Conservation (phyloP, 2,329 filamentous ascomycete genomes). For the Monilinia polystroma region DNA sequence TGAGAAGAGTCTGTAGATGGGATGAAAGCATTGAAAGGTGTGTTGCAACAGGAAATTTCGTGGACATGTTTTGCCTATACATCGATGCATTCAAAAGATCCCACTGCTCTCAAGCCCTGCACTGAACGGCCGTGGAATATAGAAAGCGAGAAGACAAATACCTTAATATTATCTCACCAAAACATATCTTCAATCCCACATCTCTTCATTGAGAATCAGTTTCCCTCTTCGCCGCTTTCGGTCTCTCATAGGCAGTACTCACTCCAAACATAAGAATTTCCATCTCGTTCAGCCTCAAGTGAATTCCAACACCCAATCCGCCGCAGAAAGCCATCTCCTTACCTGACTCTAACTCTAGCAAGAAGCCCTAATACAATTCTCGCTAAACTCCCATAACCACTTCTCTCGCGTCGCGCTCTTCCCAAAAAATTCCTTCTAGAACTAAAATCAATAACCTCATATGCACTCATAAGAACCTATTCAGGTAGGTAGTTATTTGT, state of each 20-base stretch:
- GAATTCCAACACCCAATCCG: neutral
- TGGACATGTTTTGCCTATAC: neutral
- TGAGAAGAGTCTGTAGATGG: slow-evolving; percentile 35
- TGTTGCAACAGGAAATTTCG: neutral
- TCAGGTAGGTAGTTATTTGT: no score
- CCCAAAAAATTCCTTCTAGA: neutral
- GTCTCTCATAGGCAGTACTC: neutral
- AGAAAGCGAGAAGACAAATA: neutral
- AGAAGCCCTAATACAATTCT: neutral
- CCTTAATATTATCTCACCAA: neutral
- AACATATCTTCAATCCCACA: neutral
- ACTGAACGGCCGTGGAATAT: neutral
- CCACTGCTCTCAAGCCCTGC: neutral
- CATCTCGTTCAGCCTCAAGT: no score
- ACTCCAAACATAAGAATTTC: no score
- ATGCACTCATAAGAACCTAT: neutral
- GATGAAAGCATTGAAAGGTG: neutral
- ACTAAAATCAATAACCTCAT: neutral
- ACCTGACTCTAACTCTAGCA: neutral
- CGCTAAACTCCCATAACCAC: neutral
- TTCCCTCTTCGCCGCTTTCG: neutral
- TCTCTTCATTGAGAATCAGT: neutral
- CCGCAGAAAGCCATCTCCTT: neutral
- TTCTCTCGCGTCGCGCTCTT: neutral
- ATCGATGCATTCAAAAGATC: neutral